Conservation (phyloP, 23 red algal genomes). For the Gracilaria gracilis region DNA sequence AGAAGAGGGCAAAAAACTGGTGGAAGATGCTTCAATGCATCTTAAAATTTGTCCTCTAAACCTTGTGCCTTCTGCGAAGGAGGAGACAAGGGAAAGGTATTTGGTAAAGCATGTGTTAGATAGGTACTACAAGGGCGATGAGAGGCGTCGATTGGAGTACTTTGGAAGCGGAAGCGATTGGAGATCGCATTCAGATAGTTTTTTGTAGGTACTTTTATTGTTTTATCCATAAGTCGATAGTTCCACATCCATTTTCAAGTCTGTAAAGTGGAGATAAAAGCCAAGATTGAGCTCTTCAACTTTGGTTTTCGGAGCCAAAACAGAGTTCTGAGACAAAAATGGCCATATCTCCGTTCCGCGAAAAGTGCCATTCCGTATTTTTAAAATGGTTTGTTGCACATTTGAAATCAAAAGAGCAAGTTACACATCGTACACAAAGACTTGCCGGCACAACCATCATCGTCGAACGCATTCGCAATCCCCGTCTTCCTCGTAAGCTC, state of each 20-base stretch:
- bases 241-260: not conserved
- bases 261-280: not conserved
- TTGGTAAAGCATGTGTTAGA: not conserved
- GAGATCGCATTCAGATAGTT: not conserved
- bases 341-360: constrained; percentile 6
- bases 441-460: too few species aligned
- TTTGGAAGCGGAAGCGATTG: not conserved
- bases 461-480: too few species aligned
- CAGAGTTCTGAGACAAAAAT: not conserved
- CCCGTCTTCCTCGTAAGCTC: too few species aligned
- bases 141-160: not conserved
- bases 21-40: not conserved
- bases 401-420: not conserved
- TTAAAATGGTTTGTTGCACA: not conserved
- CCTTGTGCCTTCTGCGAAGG: not conserved
- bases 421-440: too few species aligned
- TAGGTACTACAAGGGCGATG: not conserved
- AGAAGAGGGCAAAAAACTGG: too few species aligned
- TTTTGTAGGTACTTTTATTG: not conserved
- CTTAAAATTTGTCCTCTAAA: not conserved
- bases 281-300: not conserved
- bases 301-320: not conserved
- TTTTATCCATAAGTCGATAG: not conserved
- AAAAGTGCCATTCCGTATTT: constrained; percentile 8
- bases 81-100: not conserved